Evolutionary conservation across 345 rosid species (phyloP).

Genomic region (Clarkia xantiana): DNA sequence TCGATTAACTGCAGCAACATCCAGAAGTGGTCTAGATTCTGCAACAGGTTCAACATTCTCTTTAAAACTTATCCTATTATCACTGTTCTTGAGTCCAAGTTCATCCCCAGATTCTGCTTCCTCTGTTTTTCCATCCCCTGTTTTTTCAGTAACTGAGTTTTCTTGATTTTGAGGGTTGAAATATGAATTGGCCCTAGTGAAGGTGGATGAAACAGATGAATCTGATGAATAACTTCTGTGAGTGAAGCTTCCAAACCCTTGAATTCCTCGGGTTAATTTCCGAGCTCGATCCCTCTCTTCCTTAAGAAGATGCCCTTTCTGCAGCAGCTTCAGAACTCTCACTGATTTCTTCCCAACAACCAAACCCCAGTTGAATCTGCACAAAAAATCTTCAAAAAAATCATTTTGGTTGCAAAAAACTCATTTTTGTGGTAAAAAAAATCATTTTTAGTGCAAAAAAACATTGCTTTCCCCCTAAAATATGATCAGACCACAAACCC

Average conservation of each 20-base stretch:
- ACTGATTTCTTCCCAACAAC: slow-evolving; percentile 46
- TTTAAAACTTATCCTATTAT: not conserved
- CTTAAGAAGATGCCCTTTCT: slow-evolving; percentile 45
- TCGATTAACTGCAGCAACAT: slow-evolving; percentile 4
- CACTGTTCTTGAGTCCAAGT: not conserved
- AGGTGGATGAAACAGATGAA: slow-evolving; percentile 12
- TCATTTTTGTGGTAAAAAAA: too few species aligned
- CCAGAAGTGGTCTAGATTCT: slow-evolving; percentile 32
- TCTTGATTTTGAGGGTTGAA: slow-evolving; percentile 26
- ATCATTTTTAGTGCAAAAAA: too few species aligned
- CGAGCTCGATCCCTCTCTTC: slow-evolving; percentile 73
- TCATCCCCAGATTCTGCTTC: not conserved
- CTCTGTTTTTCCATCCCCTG: not conserved
- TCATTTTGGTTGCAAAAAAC: too few species aligned
- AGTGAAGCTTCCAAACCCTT: slow-evolving; percentile 76
- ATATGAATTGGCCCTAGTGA: slow-evolving; percentile 43
- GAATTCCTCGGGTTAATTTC: slow-evolving; percentile 65
- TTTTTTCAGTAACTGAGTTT: slow-evolving; percentile 15
- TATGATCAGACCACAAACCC: slow-evolving; percentile 33
- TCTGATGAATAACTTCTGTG: slow-evolving; percentile 22
- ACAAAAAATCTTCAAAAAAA: too few species aligned
- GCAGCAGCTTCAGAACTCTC: slow-evolving; percentile 48
- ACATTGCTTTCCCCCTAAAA: too few species aligned
- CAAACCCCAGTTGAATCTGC: too few species aligned
- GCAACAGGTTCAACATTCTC: slow-evolving; percentile 24